phyloP scores from a whole-genome alignment of 371 early-diverging fungal genomes.

The Rhizopus arrhizus region DNA sequence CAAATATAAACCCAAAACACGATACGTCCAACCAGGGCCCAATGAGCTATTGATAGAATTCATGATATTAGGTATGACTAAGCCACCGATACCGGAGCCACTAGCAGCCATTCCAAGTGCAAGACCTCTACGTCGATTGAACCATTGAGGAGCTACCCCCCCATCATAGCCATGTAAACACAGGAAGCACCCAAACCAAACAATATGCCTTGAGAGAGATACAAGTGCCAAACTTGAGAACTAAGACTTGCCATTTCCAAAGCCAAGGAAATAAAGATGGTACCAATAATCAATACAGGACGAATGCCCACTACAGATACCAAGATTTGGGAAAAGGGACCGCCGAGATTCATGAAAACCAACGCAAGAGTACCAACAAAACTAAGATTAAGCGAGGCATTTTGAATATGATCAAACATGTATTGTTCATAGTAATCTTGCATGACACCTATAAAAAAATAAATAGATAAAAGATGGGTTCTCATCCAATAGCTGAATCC shows the following conservation, averaged over 20 bases:
- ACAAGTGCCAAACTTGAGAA: conserved; percentile 62
- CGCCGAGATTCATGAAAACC: conserved; percentile 33
- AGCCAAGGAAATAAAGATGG: conserved; percentile 28
- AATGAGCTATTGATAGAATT: conserved; percentile 55
- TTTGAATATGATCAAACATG: conserved; percentile 20
- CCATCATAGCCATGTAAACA: conserved; percentile 39
- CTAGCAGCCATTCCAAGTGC: conserved; percentile 75
- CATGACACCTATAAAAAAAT: conserved; percentile 33
- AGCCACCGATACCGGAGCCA: conserved; percentile 81
- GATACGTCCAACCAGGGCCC: conserved; percentile 62
- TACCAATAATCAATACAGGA: conserved; percentile 30
- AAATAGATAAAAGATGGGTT: too few relatives aligned
- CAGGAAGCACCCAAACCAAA: conserved; percentile 69
- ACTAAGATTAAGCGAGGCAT: conserved; percentile 33
- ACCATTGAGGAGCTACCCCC: conserved; percentile 81
- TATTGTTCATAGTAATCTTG: conserved; percentile 31
- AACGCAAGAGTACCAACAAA: conserved; percentile 46
- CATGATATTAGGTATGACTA: conserved; percentile 68
- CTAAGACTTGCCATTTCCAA: conserved; percentile 43
- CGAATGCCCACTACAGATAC: conserved; percentile 29
- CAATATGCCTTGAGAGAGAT: conserved; percentile 70
- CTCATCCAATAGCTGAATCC: too few relatives aligned
- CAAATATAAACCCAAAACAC: conserved; percentile 58
- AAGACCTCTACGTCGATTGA: conserved; percentile 65
- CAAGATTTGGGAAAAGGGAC: conserved; percentile 39